Conservation (phyloP, 257 asterid genomes). For the Rubia yunnanensis region DNA sequence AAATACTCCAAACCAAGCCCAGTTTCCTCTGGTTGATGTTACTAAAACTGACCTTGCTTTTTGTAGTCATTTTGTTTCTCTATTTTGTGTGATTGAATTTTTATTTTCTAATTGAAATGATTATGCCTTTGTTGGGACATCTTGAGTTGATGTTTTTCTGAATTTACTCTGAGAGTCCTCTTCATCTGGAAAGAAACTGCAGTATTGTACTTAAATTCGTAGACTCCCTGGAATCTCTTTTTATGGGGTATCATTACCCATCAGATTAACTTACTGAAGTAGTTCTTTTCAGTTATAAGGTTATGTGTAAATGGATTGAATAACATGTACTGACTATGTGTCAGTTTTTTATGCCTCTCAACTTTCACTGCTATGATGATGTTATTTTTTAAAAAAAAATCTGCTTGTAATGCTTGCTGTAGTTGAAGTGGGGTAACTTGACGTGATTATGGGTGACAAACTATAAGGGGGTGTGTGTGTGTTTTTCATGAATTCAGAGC, state of each 20-base stretch:
- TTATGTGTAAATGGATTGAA: neutral
- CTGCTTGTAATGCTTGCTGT: neutral
- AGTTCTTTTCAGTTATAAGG: neutral
- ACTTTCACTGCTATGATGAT: neutral
- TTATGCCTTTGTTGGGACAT: neutral
- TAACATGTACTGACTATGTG: neutral
- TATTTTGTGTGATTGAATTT: neutral
- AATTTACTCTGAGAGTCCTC: neutral
- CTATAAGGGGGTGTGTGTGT: no score
- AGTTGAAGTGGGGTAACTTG: neutral
- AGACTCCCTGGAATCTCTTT: neutral
- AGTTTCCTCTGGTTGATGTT: neutral
- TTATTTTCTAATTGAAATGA: neutral
- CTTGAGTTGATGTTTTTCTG: neutral
- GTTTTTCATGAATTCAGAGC: no score
- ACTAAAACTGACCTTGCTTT: neutral
- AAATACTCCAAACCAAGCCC: neutral
- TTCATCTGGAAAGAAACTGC: neutral
- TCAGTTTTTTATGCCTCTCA: neutral
- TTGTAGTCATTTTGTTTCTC: neutral
- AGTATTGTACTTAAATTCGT: neutral
- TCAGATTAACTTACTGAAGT: neutral
- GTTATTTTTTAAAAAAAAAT: neutral
- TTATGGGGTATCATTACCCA: neutral
- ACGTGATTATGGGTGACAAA: neutral